Base-by-base conservation (phyloP, 305 asterid genomes). In the Plantago coronopus region DNA sequence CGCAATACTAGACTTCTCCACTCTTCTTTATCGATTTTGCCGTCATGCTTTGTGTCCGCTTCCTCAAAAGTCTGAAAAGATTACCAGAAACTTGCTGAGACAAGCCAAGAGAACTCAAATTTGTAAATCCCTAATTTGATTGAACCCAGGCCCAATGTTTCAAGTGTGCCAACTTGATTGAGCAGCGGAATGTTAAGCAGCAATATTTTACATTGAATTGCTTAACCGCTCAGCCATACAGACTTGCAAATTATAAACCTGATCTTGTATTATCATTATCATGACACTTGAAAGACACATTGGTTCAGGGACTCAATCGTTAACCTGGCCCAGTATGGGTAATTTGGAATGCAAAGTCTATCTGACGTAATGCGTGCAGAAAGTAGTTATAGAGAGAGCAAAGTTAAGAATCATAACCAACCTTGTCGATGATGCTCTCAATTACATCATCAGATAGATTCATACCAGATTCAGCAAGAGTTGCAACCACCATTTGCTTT, bases 401-500 rank as follows among this genome's bases (percentile, higher is more conserved):
- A 34, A 37, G 37, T 17, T 17, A 14, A 42, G 20, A 42, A 29
- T 15, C 18, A 49, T 42, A 54, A 66, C 65, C 38, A 62, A 87
- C 99, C 99, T 93, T 93, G 81, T 93, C 97, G 22, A 93, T 93
- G 66, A 93, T 93, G 80, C 97, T 89, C 81, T 93, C 99, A 40
- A 89, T 89, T 65, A 93, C 96, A 59, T 93, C 97, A 67, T 93
- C 99, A 18, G 97, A 87, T 57, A 93, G 89, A 79, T 89, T 89
- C 99, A 93, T 93, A 25, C 99, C 99, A 59, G 99, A 93, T 78
- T 89, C 99, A 48, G 97, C 97, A 45, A 93, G 96, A 63, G 97
- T 89, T 46, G 97, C 99, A 51, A 93, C 99, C 69, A 93, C 99
- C 99, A 93, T 93, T 87, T 89, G 99, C 74, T 93, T 93, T 70